Evolutionary conservation across 2,329 filamentous ascomycete species (phyloP).

Genomic region (Fusarium citri): DNA sequence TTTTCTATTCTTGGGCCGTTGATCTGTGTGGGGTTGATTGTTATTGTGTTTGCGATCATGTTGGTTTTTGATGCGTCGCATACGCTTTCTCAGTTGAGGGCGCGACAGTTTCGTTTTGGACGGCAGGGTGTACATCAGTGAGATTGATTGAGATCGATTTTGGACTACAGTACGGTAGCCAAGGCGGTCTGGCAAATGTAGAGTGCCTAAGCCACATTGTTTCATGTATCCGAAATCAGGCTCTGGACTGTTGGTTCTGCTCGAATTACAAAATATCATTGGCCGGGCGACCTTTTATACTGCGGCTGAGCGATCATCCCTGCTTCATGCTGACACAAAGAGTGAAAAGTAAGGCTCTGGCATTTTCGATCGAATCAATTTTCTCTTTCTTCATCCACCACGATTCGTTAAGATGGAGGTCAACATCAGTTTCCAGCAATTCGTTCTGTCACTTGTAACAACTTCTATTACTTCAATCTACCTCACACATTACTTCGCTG

Average conservation of each 20-base stretch:
- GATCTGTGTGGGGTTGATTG: background rate
- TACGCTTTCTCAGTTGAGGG: background rate
- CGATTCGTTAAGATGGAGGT: background rate
- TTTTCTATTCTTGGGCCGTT: background rate
- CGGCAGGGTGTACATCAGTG: background rate
- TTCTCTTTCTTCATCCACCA: no score
- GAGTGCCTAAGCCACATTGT: background rate
- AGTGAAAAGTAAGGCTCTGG: background rate
- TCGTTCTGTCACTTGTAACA: accelerated
- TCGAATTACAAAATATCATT: background rate
- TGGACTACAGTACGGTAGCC: accelerated
- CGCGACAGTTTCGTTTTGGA: background rate
- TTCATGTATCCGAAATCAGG: background rate
- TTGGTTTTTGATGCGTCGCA: background rate
- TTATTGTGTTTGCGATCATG: background rate
- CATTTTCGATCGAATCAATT: background rate
- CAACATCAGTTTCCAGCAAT: background rate
- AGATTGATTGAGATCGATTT: background rate
- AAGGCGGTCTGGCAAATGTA: background rate
- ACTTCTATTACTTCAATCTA: background rate
- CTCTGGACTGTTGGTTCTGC: background rate
- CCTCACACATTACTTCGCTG: accelerated
- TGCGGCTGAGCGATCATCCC: background rate
- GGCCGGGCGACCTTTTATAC: background rate
- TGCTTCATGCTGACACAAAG: no score